A percentile compares a stretch with the other conserved stretches of the same genome.
phyloP scores from a whole-genome alignment of 768 basidiomycete genomes.

The Candolleomyces eurysporus region DNA sequence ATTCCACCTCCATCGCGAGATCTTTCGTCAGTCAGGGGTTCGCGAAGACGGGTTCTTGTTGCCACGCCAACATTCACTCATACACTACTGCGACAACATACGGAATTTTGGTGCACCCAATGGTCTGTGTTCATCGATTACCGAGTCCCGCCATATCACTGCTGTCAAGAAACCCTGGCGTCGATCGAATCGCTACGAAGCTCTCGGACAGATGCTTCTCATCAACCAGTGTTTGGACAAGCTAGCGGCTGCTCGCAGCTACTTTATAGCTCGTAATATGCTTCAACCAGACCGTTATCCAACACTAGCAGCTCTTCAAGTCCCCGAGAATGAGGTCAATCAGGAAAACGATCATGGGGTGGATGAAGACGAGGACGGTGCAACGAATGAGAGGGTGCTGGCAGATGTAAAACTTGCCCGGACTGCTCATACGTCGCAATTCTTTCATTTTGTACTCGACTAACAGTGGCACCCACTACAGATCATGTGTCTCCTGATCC shows the following conservation, averaged over 20 bases:
- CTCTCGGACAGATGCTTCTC: conserved; percentile 34
- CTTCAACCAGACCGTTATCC: not conserved
- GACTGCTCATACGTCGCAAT: not conserved
- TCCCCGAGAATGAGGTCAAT: too few species aligned
- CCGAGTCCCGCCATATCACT: conserved; percentile 29
- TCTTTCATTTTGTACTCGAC: not conserved
- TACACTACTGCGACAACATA: conserved; percentile 18
- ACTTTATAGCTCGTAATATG: conserved; percentile 17
- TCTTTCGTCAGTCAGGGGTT: conserved; percentile 23
- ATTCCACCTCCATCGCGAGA: conserved; percentile 27
- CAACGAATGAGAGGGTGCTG: not conserved
- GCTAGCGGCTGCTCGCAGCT: conserved; percentile 17
- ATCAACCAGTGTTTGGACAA: conserved; percentile 32
- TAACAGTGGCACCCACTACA: too few species aligned
- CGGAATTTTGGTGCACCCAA: conserved; percentile 22
- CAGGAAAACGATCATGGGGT: not conserved
- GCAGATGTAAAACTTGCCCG: not conserved
- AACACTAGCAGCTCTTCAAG: not conserved
- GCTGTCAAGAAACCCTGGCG: conserved; percentile 35
- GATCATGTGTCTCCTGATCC: conserved; percentile 15
- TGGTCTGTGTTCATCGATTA: conserved; percentile 30
- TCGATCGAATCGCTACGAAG: conserved; percentile 26
- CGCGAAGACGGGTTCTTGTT: conserved; percentile 12
- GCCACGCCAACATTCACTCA: conserved; percentile 22
- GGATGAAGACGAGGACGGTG: not conserved